phyloP scores from a whole-genome alignment of 176 grass and related monocot genomes.

The Aegilops tauschii region DNA sequence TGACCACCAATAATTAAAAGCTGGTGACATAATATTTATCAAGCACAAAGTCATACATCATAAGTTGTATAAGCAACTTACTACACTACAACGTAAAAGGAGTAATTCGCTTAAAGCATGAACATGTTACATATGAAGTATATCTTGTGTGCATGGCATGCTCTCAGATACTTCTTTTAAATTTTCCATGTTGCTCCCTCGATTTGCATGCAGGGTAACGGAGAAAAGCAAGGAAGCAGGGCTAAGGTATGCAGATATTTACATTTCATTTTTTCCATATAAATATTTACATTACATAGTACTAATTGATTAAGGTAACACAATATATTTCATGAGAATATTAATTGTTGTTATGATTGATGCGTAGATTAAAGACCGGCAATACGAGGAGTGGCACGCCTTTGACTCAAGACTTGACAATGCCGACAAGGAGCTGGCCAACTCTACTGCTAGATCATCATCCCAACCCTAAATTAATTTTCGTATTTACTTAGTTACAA shows the following conservation, averaged over 20 bases:
- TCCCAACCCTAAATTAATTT: neutral
- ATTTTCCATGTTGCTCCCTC: neutral
- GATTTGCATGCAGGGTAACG: neutral
- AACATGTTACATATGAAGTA: too few relatives aligned
- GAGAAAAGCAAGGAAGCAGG: neutral
- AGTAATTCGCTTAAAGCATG: too few relatives aligned
- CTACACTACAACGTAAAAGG: too few relatives aligned
- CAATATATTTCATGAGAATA: neutral
- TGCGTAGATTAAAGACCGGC: neutral
- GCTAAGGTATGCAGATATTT: neutral
- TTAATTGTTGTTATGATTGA: neutral
- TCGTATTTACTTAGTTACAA: neutral
- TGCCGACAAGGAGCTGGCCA: neutral
- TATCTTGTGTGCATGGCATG: too few relatives aligned
- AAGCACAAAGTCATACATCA: too few relatives aligned
- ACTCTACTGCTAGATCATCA: neutral
- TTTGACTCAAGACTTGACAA: neutral
- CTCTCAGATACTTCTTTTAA: too few relatives aligned
- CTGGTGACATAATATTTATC: too few relatives aligned
- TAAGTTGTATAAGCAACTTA: too few relatives aligned
- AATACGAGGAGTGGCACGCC: neutral
- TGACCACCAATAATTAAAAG: too few relatives aligned
- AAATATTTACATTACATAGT: neutral
- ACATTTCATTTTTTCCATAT: neutral
- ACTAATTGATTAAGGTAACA: neutral